These are phyloP conservation scores for Brettanomyces nanus DNA, from an alignment of 805 yeast genomes.

Conservation along the genomic window DNA sequence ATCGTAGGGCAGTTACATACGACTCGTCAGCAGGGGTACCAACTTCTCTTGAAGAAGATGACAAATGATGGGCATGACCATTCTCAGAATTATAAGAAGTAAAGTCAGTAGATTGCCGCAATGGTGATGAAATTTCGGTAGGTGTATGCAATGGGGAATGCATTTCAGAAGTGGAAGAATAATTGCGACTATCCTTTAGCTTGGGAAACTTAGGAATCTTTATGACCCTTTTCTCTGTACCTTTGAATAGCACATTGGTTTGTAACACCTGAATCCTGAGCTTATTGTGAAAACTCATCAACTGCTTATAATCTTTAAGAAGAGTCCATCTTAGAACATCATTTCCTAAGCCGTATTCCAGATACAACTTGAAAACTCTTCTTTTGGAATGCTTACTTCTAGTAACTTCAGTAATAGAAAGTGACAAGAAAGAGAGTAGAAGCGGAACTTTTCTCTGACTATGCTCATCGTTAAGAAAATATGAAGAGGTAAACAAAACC, in stretches of 20 bases:
- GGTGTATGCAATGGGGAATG: background rate
- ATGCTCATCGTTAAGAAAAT: slow-evolving; percentile 67
- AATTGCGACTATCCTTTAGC: background rate
- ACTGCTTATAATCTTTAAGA: slow-evolving; percentile 61
- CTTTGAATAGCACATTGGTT: slow-evolving; percentile 21
- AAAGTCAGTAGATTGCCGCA: background rate
- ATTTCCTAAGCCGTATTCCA: slow-evolving; percentile 87
- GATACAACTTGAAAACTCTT: slow-evolving; percentile 50
- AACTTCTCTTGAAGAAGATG: background rate
- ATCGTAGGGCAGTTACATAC: background rate
- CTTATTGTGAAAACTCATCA: slow-evolving; percentile 61
- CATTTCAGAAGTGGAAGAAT: background rate
- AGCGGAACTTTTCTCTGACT: slow-evolving; percentile 78
- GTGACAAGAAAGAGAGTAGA: slow-evolving; percentile 61
- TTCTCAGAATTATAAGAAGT: background rate
- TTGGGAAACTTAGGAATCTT: slow-evolving; percentile 33
- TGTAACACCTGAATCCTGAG: slow-evolving; percentile 49
- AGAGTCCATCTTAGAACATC: slow-evolving; percentile 75
- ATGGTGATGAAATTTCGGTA: background rate
- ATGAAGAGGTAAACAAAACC: slow-evolving; percentile 64
- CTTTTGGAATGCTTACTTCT: slow-evolving; percentile 30
- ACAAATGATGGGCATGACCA: background rate
- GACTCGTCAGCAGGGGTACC: background rate
- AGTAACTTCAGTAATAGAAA: slow-evolving; percentile 49
- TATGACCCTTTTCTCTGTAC: slow-evolving; percentile 14